Evolutionary conservation across 2,329 filamentous ascomycete species (phyloP), one percentile per base, ranked within the genome.

Genomic region (Monilinia vaccinii-corymbosi): DNA sequence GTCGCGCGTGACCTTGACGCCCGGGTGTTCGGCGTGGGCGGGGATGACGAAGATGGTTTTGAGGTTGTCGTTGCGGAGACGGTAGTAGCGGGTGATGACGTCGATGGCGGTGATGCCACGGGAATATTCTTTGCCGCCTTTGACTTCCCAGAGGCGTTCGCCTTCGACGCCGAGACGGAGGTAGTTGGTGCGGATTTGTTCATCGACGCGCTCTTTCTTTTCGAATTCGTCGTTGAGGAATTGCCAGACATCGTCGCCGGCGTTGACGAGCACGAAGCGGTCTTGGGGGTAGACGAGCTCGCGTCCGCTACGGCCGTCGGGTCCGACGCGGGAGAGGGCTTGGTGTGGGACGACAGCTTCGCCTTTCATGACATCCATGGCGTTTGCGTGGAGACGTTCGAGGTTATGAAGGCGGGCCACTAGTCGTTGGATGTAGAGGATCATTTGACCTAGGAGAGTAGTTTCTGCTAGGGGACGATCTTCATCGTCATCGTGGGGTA

Each of bases 361-460:
- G 32, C 76, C 75, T 0, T 74, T 74, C 2, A 84, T 73, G 0
- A 76, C 70, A 62, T 83, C 79, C 28, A 81, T 70, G 0, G 77
- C 72, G 62, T 80, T 79, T 61, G 74, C 78, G 62, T 83, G 79
- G 21, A 73, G 69, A 14, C 79, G 76, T 67, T 85, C 82, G 2
- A 85, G 77, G 64, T 84, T 80, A 67, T 83, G 81, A 72, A 80
- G 77, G 45, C 82, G 80, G 8, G 71, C 73, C 16, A 81, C 73
- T 14, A 85, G 77, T 60, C 78, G 75, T 66, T 83, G 80, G 4
- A 77, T 77, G 65, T 78, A 79, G 28, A 78, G 69, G 9, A 85
- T 77, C 76, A 79, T 79, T 69, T 85, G 82, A 13, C 82, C 82
- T 4, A 85, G 71, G 21, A 85, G 71, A 8, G 77, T 79, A 60